Percentiles rank a stretch among this genome's conserved stretches.
Evolutionary conservation across 306 rosid species (phyloP).

Genomic region (Alnus glutinosa): DNA sequence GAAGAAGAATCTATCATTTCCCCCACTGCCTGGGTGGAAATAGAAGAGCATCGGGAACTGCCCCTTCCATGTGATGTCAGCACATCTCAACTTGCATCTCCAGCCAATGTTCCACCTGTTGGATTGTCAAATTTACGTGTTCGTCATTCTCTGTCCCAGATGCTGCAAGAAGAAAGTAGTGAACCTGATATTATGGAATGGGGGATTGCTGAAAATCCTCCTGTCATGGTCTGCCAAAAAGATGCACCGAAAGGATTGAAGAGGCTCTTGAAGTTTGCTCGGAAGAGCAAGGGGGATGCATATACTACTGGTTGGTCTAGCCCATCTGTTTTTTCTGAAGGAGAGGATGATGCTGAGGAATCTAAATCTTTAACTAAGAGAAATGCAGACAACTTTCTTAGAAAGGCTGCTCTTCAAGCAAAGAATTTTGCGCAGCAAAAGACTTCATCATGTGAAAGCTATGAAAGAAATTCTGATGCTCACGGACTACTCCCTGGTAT

Average conservation of each 20-base stretch:
- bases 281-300: conserved; percentile 89
- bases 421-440: conserved; percentile 70
- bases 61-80: conserved; percentile 46
- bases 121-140: conserved; percentile 72
- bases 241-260: conserved; percentile 95
- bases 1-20: conserved; percentile 82
- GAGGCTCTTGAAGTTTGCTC: conserved; percentile 90
- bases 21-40: conserved; percentile 85
- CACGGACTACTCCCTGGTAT: conserved; percentile 48
- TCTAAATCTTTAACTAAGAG: conserved; percentile 47
- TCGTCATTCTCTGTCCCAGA: conserved; percentile 95
- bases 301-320: conserved; percentile 78
- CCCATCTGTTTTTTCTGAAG: conserved; percentile 95
- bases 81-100: conserved; percentile 48
- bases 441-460: conserved; percentile 50
- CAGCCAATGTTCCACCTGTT: conserved; percentile 45
- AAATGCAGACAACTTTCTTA: conserved; percentile 66
- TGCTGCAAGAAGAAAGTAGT: conserved; percentile 93
- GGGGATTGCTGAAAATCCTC: conserved; percentile 96
- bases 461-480: conserved; percentile 60
- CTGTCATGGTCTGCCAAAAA: conserved; percentile 73
- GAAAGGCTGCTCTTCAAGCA: conserved; percentile 67
- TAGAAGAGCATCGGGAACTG: conserved; percentile 71
- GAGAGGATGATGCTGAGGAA: conserved; percentile 91
- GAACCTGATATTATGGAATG: conserved; percentile 79